Evolutionary conservation across 2,329 filamentous ascomycete genomes (phyloP), one percentile per base, ranked within the genome.

Genomic region (Cordyceps pruinosa): DNA sequence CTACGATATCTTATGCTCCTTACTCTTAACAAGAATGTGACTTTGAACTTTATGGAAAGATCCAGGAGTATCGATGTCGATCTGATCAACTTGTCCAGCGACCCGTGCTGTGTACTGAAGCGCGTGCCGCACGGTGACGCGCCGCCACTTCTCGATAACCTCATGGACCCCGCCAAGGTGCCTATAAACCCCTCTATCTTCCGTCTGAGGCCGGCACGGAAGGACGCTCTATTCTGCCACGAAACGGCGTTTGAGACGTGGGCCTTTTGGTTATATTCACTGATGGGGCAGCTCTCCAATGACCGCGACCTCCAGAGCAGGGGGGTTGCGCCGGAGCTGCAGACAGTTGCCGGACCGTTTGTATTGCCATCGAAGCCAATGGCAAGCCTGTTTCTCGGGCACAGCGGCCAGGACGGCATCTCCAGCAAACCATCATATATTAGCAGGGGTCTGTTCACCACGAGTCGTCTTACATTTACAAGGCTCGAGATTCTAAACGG

Each of bases 181-280:
- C 15, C 46, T 23, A 13, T 23, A 21, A 65, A 64, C 59, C 37
- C 37, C 5, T 19, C 4, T n/a, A 62, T 66, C 2, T 70, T 69
- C 65, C 64, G 69, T 42, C 63, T 61, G 2, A 66, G 68, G 21
- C 66, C 70, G 7, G 63, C 65, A 17, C 62, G 58, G 13, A 65
- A 62, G 34, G 63, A 69, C n/a, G 61, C 63, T 17, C 60, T 64
- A 15, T 66, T 65, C 5, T 73, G 72, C 30, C 70, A 72, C 37
- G 66, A 64, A 1, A 63, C 68, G 4, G 65, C 69, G 2, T 75
- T 73, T 35, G 72, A 75, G 57, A 59, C 67, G 2, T 75, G 72
- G 71, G 71, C 69, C 1, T 75, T 75, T 48, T 76, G 73, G 72
- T 61, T 75, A 4, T 73, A 73, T 59, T 67, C 71, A 5, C 66